A percentile compares a stretch with the other conserved stretches of the same genome.
Evolutionary conservation across 1,284 basidiomycete genomes (phyloP).

Genomic region (Microbotryum violaceum): DNA sequence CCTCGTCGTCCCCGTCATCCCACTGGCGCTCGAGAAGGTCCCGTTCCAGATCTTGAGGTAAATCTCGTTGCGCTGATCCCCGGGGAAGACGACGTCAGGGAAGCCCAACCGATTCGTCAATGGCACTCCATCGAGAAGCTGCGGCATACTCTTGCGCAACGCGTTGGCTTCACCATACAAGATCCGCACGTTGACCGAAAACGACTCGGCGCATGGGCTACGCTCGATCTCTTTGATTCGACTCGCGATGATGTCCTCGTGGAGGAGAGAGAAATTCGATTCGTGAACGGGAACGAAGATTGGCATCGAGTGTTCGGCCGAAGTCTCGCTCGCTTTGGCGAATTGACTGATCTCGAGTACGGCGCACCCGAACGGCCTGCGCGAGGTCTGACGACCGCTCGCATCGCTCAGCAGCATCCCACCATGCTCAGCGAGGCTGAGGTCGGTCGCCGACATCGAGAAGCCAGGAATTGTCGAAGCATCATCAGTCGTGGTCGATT

Average conservation of each 20-base stretch:
- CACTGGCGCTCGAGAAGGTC: slow-evolving; percentile 49
- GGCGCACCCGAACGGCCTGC: slow-evolving; percentile 89
- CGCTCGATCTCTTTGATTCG: slow-evolving; percentile 75
- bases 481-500: slow-evolving; percentile 1
- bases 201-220: slow-evolving; percentile 58
- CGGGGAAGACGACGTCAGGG: slow-evolving; percentile 91
- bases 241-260: slow-evolving; percentile 84
- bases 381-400: slow-evolving; percentile 45
- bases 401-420: slow-evolving; percentile 26
- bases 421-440: neutral
- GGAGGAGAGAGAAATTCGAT: slow-evolving; percentile 79
- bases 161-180: slow-evolving; percentile 73
- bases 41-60: slow-evolving; percentile 89
- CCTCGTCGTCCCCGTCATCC: slow-evolving; percentile 5
- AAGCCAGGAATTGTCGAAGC: slow-evolving; percentile 6
- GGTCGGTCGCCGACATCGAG: slow-evolving; percentile 4
- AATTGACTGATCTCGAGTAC: slow-evolving; percentile 78
- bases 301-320: slow-evolving; percentile 73
- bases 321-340: slow-evolving; percentile 46
- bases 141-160: slow-evolving; percentile 75
- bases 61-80: slow-evolving; percentile 82
- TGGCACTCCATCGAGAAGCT: slow-evolving; percentile 72
- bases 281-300: slow-evolving; percentile 79
- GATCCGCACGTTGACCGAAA: slow-evolving; percentile 71
- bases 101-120: slow-evolving; percentile 86